phyloP scores from a whole-genome alignment of 129 eudicot species.

The Ambrosia trifida region DNA sequence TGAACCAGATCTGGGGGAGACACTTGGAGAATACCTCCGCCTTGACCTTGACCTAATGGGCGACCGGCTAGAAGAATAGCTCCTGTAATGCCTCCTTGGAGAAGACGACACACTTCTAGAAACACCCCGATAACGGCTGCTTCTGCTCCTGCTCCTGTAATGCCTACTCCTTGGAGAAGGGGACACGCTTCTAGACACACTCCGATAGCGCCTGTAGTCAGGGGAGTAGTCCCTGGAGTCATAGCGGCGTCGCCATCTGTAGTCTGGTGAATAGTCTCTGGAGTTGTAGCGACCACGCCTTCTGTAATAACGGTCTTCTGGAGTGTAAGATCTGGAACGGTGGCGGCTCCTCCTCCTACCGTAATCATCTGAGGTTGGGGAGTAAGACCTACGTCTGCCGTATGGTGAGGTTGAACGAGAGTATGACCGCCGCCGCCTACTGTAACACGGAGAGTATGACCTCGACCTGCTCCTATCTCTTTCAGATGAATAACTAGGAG shows the following conservation, averaged over 20 bases:
- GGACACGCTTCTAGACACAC: constrained; percentile 61
- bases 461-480: constrained; percentile 54
- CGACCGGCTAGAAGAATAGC: constrained; percentile 43
- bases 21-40: constrained; percentile 45
- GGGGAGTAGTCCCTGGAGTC: constrained; percentile 45
- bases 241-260: constrained; percentile 30
- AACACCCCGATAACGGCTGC: constrained; percentile 44
- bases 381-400: constrained; percentile 44
- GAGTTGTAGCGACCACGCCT: constrained; percentile 8
- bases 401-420: constrained; percentile 57
- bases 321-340: constrained; percentile 43
- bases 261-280: constrained; percentile 45
- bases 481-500: constrained; percentile 61
- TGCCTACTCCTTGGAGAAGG: constrained; percentile 46
- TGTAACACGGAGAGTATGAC: constrained; percentile 50
- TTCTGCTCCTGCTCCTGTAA: constrained; percentile 40
- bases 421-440: constrained; percentile 37
- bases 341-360: constrained; percentile 31
- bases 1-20: constrained; percentile 25
- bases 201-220: constrained; percentile 23
- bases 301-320: constrained; percentile 45
- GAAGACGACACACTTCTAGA: constrained; percentile 66
- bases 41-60: constrained; percentile 24
- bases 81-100: constrained; percentile 52
- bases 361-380: constrained; percentile 41